Evolutionary conservation across 768 basidiomycete genomes (phyloP).

Genomic region (Paxillus involutus): DNA sequence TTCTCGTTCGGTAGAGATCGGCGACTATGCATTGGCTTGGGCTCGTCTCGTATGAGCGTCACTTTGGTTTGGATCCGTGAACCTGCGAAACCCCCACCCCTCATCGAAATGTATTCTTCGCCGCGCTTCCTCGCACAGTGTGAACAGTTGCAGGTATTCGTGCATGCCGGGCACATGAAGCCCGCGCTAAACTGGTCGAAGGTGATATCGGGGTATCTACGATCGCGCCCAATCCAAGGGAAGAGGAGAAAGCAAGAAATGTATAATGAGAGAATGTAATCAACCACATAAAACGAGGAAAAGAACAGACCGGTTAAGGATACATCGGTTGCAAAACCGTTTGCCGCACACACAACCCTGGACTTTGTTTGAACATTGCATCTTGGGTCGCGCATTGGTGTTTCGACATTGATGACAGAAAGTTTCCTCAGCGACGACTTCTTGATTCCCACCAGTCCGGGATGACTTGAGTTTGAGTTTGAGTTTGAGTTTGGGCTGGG

Average conservation of each 20-base stretch:
- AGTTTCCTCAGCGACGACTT: constrained; percentile 3
- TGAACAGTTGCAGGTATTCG: constrained; percentile 49
- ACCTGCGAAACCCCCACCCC: constrained; percentile 22
- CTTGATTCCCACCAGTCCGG: not conserved
- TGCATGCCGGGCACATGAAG: constrained; percentile 48
- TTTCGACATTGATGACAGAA: constrained; percentile 40
- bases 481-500: constrained; percentile 4
- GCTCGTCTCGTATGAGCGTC: constrained; percentile 22
- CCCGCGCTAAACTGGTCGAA: constrained; percentile 30
- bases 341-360: constrained; percentile 27
- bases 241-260: not conserved
- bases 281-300: not conserved
- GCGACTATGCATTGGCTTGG: not conserved
- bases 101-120: constrained; percentile 42
- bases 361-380: constrained; percentile 31
- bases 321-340: constrained; percentile 36
- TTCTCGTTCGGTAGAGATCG: not conserved
- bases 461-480: not conserved
- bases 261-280: not conserved
- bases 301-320: constrained; percentile 30
- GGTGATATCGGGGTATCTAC: constrained; percentile 39
- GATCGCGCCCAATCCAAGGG: not conserved
- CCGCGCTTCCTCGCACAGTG: constrained; percentile 43
- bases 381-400: constrained; percentile 28
- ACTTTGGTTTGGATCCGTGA: constrained; percentile 22